phyloP scores from a whole-genome alignment of 352 stramenopile species.

The Phytophthora pisi region DNA sequence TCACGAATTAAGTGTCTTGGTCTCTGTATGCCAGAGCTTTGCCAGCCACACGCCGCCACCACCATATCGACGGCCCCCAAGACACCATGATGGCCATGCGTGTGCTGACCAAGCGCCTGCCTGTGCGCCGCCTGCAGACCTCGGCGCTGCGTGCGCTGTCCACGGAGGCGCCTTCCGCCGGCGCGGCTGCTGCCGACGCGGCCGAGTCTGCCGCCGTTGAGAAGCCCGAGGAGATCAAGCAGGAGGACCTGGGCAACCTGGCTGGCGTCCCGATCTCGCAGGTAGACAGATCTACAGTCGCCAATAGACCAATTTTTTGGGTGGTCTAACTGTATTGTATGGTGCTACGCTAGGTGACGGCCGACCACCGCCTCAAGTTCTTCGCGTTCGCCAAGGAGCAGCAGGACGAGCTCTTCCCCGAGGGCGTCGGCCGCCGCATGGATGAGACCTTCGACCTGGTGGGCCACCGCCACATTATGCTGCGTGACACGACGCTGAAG shows the following conservation, averaged over 20 bases:
- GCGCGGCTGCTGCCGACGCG: too few relatives aligned
- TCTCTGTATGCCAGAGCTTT: conserved; percentile 22
- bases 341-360: conserved; percentile 35
- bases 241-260: conserved; percentile 55
- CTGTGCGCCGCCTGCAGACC: conserved; percentile 29
- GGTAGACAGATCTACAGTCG: conserved; percentile 18
- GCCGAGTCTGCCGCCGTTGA: background rate
- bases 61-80: conserved; percentile 28
- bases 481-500: conserved; percentile 77
- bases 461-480: conserved; percentile 84
- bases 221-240: conserved; percentile 17
- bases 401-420: conserved; percentile 74
- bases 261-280: conserved; percentile 62
- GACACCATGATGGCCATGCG: conserved; percentile 64
- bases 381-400: conserved; percentile 81
- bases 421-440: conserved; percentile 75
- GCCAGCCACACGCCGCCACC: conserved; percentile 33
- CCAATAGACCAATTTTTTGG: too few relatives aligned
- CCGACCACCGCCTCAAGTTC: conserved; percentile 75
- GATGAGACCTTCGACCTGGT: conserved; percentile 85
- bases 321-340: too few relatives aligned
- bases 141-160: conserved; percentile 48
- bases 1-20: background rate
- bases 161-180: conserved; percentile 27
- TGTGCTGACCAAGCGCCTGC: conserved; percentile 46